These are phyloP conservation scores for Uncinocarpus reesii DNA, from an alignment of 2,329 filamentous ascomycete genomes.

Conservation along the genomic window DNA sequence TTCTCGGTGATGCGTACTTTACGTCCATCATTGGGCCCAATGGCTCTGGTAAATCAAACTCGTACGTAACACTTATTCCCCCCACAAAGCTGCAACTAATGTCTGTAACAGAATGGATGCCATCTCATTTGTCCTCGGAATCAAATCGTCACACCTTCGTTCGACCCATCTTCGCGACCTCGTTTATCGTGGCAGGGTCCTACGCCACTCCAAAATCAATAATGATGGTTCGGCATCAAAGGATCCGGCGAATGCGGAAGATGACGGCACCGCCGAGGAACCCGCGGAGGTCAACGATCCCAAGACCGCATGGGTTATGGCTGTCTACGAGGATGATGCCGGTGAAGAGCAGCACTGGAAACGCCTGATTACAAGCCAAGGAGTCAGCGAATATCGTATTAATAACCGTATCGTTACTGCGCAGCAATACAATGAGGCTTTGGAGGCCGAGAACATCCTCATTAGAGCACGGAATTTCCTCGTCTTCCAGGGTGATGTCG, in stretches of 20 bases:
- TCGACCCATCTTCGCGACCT: slow-evolving; percentile 89
- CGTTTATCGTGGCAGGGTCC: slow-evolving; percentile 86
- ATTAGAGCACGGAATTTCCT: slow-evolving; percentile 98
- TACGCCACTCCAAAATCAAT: slow-evolving; percentile 86
- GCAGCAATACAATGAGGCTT: slow-evolving; percentile 82
- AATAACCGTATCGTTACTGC: slow-evolving; percentile 84
- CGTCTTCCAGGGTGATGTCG: slow-evolving; percentile 96
- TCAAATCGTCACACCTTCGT: slow-evolving; percentile 95
- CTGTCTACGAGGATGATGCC: slow-evolving; percentile 94
- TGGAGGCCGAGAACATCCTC: slow-evolving; percentile 89
- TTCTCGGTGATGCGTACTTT: slow-evolving; percentile 97
- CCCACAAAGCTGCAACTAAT: slow-evolving; percentile 1
- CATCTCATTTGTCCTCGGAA: slow-evolving; percentile 96
- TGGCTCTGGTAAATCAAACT: slow-evolving; percentile 98
- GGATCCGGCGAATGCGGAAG: slow-evolving; percentile 47
- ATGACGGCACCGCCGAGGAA: slow-evolving; percentile 53
- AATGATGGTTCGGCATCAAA: slow-evolving; percentile 67
- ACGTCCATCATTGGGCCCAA: slow-evolving; percentile 98
- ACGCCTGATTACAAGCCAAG: slow-evolving; percentile 77
- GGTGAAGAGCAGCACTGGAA: slow-evolving; percentile 95
- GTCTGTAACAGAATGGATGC: slow-evolving; percentile 70
- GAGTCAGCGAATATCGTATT: slow-evolving; percentile 91
- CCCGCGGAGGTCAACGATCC: slow-evolving; percentile 63
- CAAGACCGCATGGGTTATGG: slow-evolving; percentile 97
- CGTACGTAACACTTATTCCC: slow-evolving; percentile 46